Percentiles rank a stretch among this genome's conserved stretches.
Conservation (phyloP, 1,139 yeast genomes). For the Blastobotrys persicus region DNA sequence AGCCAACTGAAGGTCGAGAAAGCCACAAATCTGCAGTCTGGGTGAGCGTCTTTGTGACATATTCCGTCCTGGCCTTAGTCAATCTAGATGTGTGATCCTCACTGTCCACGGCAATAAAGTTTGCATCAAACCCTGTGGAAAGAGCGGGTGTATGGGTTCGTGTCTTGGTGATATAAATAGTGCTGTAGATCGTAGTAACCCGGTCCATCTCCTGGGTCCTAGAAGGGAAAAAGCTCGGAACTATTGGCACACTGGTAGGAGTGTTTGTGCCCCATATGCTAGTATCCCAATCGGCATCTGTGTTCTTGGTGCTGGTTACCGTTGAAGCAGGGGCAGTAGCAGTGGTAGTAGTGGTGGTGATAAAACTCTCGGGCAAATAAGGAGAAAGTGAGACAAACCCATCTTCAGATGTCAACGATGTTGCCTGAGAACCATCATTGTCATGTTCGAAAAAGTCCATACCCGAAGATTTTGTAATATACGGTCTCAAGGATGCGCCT, state of each 20-base stretch:
- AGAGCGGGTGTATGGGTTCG: not conserved
- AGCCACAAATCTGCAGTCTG: not conserved
- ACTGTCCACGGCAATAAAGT: not conserved
- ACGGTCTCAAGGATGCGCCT: not conserved
- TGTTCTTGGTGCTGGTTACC: not conserved
- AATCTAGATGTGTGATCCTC: not conserved
- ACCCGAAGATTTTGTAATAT: not conserved
- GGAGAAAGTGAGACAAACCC: constrained; percentile 1
- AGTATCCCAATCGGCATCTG: not conserved
- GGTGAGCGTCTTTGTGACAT: not conserved
- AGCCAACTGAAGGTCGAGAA: not conserved
- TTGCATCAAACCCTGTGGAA: not conserved
- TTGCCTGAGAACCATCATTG: no score
- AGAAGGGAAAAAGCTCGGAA: not conserved
- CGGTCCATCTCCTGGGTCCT: not conserved
- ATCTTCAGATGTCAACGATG: not conserved
- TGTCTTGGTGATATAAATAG: not conserved
- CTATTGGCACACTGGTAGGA: constrained; percentile 1
- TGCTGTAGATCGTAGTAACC: not conserved
- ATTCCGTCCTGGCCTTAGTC: not conserved
- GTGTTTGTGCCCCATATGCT: constrained; percentile 4
- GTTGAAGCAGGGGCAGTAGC: not conserved
- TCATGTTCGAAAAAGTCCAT: not conserved
- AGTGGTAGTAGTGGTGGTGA: not conserved
- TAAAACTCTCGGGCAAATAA: not conserved